These are phyloP conservation scores for Colletotrichum sp. DNA, from an alignment of 2,329 filamentous ascomycete species.

Conservation along the genomic window DNA sequence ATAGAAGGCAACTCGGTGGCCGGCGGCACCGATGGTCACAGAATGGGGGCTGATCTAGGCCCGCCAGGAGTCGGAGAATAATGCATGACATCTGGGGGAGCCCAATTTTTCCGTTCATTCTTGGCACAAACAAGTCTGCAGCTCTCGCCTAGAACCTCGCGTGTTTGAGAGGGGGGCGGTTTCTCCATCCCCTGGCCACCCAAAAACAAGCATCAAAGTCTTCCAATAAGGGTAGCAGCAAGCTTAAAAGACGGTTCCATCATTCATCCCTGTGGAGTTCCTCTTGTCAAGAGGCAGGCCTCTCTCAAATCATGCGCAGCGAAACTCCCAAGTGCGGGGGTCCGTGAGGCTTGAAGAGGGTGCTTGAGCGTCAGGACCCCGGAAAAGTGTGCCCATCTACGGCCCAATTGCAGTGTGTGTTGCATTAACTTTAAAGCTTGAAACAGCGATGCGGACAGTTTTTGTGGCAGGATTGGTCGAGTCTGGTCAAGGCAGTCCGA, in stretches of 20 bases:
- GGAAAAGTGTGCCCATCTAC: neutral
- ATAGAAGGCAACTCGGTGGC: neutral
- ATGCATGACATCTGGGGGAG: neutral
- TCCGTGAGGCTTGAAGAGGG: neutral
- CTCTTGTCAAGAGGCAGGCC: neutral
- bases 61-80: constrained; percentile 1
- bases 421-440: constrained; percentile 16
- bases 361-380: neutral
- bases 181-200: neutral
- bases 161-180: constrained; percentile 5
- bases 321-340: neutral
- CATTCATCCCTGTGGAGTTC: neutral
- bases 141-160: neutral
- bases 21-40: neutral
- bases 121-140: neutral
- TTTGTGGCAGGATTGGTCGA: constrained; percentile 9
- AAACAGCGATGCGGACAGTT: constrained; percentile 13
- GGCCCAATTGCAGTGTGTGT: neutral
- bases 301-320: neutral
- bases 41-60: neutral
- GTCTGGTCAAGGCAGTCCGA: neutral
- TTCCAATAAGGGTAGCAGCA: neutral
- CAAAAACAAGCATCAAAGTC: neutral
- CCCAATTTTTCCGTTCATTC: constrained; percentile 4
- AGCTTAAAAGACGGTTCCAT: neutral